Conservation (phyloP, 1,284 basidiomycete genomes). For the Microbotryomycetes sp. region DNA sequence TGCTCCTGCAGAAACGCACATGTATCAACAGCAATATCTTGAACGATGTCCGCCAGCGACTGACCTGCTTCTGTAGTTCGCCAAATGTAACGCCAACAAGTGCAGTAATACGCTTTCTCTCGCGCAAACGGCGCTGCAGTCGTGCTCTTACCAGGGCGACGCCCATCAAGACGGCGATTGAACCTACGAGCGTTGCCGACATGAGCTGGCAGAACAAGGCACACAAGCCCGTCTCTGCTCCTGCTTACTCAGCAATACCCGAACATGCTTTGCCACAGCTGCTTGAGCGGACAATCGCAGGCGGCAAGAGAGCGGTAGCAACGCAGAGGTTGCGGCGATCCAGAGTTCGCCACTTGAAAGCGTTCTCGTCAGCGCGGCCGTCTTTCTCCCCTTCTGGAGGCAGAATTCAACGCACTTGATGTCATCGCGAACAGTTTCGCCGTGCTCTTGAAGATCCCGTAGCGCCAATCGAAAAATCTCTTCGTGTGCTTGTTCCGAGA, state of each 20-base stretch:
- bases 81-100: conserved; percentile 13
- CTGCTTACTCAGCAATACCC: no score
- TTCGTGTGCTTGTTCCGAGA: conserved; percentile 63
- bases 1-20: conserved; percentile 50
- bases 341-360: conserved; percentile 58
- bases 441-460: conserved; percentile 69
- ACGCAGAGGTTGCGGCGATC: conserved; percentile 64
- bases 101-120: conserved; percentile 3
- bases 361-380: background rate
- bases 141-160: background rate
- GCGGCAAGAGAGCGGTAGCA: conserved; percentile 63
- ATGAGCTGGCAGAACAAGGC: no score
- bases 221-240: no score
- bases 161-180: background rate
- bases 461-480: conserved; percentile 55
- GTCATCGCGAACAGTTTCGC: conserved; percentile 67
- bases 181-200: no score
- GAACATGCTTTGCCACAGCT: no score
- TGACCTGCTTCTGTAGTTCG: conserved; percentile 24
- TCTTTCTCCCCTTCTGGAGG: no score
- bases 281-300: conserved; percentile 61
- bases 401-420: conserved; percentile 54
- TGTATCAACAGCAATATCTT: background rate
- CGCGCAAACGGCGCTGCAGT: background rate
- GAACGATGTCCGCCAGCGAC: background rate